Evolutionary conservation across 2,329 filamentous ascomycete genomes (phyloP).

Genomic region (Colletotrichum eleusines): DNA sequence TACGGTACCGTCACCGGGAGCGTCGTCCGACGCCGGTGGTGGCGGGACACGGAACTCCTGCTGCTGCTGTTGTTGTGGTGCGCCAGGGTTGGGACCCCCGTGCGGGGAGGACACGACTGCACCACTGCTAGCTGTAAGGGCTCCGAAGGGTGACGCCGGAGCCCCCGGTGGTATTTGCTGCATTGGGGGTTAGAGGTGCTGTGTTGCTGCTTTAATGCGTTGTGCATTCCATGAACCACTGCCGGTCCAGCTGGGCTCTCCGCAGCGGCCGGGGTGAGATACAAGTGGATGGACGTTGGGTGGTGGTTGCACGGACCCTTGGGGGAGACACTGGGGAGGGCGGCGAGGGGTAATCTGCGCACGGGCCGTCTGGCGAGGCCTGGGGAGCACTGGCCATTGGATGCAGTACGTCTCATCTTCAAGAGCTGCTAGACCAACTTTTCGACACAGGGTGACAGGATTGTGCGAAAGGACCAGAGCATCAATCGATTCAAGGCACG

Average conservation of each 20-base stretch:
- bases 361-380: conserved; percentile 6
- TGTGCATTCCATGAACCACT: conserved; percentile 10
- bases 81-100: conserved; percentile 40
- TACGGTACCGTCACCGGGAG: conserved; percentile 10
- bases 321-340: background rate
- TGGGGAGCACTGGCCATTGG: background rate
- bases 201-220: conserved; percentile 42
- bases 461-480: background rate
- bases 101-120: conserved; percentile 21
- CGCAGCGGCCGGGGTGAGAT: conserved; percentile 11
- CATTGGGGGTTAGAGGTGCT: conserved; percentile 11
- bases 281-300: conserved; percentile 25
- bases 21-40: conserved; percentile 26
- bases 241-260: conserved; percentile 4
- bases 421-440: conserved; percentile 1
- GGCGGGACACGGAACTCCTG: conserved; percentile 20
- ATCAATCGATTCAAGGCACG: background rate
- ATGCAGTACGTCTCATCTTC: no score
- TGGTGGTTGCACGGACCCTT: conserved; percentile 4
- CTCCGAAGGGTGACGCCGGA: conserved; percentile 24
- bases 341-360: conserved; percentile 33
- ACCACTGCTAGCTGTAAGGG: conserved; percentile 19
- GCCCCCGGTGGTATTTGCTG: conserved; percentile 23
- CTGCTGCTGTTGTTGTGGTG: conserved; percentile 45
- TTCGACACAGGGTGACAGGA: no score